These are phyloP conservation scores for Gynandropsis gynandra DNA, from an alignment of 345 rosid genomes.

Conservation along the genomic window DNA sequence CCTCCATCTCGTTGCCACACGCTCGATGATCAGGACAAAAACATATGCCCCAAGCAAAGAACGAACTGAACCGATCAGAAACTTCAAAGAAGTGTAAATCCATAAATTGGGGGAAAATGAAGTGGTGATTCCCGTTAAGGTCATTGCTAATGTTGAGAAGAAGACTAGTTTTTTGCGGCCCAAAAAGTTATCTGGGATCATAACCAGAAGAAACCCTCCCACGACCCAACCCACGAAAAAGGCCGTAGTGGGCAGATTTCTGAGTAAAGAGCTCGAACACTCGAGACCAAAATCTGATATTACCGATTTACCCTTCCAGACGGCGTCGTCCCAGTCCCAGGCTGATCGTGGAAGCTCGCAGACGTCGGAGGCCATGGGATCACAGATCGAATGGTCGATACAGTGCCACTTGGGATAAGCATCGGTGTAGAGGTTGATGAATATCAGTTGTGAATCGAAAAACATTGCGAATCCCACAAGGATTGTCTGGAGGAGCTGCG, in stretches of 20 bases:
- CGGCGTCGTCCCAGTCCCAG: slow-evolving; percentile 27
- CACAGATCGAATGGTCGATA: slow-evolving; percentile 18
- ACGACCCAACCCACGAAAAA: slow-evolving; percentile 42
- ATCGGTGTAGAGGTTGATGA: slow-evolving; percentile 48
- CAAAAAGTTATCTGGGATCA: slow-evolving; percentile 40
- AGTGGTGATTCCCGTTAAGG: slow-evolving; percentile 25
- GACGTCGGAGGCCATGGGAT: slow-evolving; percentile 19
- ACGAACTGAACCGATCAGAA: slow-evolving; percentile 36
- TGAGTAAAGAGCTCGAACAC: slow-evolving; percentile 29
- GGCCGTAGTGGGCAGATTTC: slow-evolving; percentile 37
- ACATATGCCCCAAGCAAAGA: slow-evolving; percentile 30
- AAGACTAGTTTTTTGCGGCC: slow-evolving; percentile 56
- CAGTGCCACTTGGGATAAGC: slow-evolving; percentile 46
- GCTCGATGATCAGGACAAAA: slow-evolving; percentile 28
- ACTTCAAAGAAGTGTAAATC: slow-evolving; percentile 31
- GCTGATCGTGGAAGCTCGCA: slow-evolving; percentile 32
- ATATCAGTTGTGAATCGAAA: slow-evolving; percentile 55
- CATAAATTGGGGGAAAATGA: slow-evolving; percentile 33
- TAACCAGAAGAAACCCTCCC: slow-evolving; percentile 36
- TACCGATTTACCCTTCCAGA: slow-evolving; percentile 22
- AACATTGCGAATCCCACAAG: slow-evolving; percentile 49
- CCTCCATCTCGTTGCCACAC: slow-evolving; percentile 31
- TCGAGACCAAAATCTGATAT: slow-evolving; percentile 41
- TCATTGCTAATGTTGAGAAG: slow-evolving; percentile 34
- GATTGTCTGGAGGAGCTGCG: slow-evolving; percentile 34